Evolutionary conservation across 306 rosid genomes (phyloP), one percentile per base, ranked within the genome.

Genomic region (Oxytropis ochrocephala): DNA sequence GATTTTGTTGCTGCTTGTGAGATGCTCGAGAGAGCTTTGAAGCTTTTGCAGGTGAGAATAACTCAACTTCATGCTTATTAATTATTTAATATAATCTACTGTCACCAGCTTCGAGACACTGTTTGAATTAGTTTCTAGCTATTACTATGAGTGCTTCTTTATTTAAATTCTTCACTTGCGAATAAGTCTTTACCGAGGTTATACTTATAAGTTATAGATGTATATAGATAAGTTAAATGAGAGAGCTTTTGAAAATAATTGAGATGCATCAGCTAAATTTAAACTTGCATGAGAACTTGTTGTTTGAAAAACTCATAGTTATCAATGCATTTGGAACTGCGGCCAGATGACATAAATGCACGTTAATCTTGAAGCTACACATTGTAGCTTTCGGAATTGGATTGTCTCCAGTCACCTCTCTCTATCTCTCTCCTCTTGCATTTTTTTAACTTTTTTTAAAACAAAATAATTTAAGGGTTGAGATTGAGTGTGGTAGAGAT

Each of bases 11-110:
- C 43, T 5, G 96, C 95, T 6, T 88, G 97, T 50, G 97, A 94
- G 61, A 85, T 91, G 69, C 96, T 94, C 1, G 99, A 86, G 84
- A 91, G 96, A 84, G 97, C 95, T 63, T 87, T 94, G 92, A 88
- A 89, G 76, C 88, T 94, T 75, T 75, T 94, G 87, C 95, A 88
- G 95, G 98, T 93, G 58, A 46, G 8, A 46, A 5, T 27, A 9
- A 19, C 44, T 67, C 38, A n/a, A 32, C 49, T 66, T 48, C 54
- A 57, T 3, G 11, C 8, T 60, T 64, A 38, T 24, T 24, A 24
- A 24, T 24, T 21, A 21, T 1, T 21, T 47, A 17, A 43, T 64
- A 12, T 49, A 4, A 11, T 49, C 50, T 19, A 33, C 35, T 33
- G 6, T 32, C 48, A 32, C 2, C 36, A 11, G 11, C 7, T 5